phyloP scores from a whole-genome alignment of 495 filamentous ascomycete species.

The Aspergillus incahuasiensis region DNA sequence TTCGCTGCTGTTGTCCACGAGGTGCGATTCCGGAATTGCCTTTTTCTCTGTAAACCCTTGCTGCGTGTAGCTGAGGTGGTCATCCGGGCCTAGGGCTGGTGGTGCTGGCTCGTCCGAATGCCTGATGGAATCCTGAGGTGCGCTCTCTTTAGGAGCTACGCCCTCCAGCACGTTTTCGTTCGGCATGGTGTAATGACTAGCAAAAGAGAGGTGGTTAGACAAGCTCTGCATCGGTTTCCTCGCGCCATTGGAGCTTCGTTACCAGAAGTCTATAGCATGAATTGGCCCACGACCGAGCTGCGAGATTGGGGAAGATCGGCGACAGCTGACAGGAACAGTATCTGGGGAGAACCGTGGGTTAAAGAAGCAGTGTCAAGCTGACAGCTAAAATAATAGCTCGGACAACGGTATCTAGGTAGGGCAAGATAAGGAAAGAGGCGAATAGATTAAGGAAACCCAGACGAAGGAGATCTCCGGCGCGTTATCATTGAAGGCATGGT shows the following conservation, averaged over 20 bases:
- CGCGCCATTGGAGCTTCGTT: not conserved
- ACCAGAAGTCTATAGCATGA: not conserved
- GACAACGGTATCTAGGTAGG: not conserved
- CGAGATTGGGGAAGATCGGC: not conserved
- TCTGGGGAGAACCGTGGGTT: conserved; percentile 1
- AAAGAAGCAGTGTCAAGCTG: not conserved
- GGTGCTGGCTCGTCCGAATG: not conserved
- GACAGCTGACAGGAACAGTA: not conserved
- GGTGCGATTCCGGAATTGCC: conserved; percentile 29
- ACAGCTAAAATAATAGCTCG: not conserved
- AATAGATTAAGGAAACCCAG: not conserved
- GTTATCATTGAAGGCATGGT: not conserved
- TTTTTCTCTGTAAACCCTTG: conserved; percentile 39
- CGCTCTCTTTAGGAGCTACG: conserved; percentile 1
- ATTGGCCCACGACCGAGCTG: not conserved
- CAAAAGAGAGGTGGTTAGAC: not conserved
- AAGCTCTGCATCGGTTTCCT: not conserved
- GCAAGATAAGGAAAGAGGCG: not conserved
- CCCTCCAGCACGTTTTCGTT: conserved; percentile 6
- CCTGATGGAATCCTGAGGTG: conserved; percentile 1
- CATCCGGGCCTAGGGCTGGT: conserved; percentile 1
- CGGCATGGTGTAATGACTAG: not conserved
- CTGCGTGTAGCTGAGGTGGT: conserved; percentile 44
- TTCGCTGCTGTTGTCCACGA: conserved; percentile 35
- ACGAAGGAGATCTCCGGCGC: conserved; percentile 1